Evolutionary conservation across 2,329 filamentous ascomycete species (phyloP), one percentile per base, ranked within the genome.

Genomic region (Phialophora chinensis): DNA sequence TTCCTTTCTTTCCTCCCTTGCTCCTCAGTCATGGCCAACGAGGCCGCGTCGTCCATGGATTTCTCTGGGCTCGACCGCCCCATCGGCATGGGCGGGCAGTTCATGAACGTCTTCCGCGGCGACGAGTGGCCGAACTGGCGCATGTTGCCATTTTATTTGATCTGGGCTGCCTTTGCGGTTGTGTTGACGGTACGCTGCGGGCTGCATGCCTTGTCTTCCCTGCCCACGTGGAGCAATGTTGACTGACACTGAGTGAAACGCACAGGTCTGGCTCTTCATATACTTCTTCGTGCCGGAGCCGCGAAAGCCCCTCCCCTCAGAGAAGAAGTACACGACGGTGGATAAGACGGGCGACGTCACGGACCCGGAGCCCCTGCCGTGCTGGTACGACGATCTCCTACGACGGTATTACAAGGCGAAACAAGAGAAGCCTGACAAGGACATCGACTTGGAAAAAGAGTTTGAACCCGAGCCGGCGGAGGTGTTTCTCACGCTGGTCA

Each of bases 401-500:
- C 77, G 86, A 85, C 68, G 67, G 55, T 65, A 61, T 35, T 29
- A 47, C 75, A 85, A 82, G 74, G 78, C 83, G 56, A 81, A 81
- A 84, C 73, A 72, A n/a, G 72, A 79, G 20, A 17, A 38, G 20
- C 59, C 59, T 10, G 73, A 73, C 29, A 74, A 69, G 71, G 76
- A 71, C 69, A 53, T 66, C 73, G 73, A 73, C 12, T 20, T 79
- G 69, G 75, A 79, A 69, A 75, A 78, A 23, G 59, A 55, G 6
- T 31, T 55, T 55, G 80, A 79, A 53, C 90, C 96, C 62, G 90
- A 93, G 70, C 85, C 89, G 1, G 86, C 93, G 14, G 88, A 93
- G 69, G 80, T 97, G n/a, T 91, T 90, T 76, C 88, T 99, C 83
- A 95, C 91, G 62, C 88, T 98, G 7, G 92, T 99, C 0, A 90